Conservation (phyloP, 768 basidiomycete genomes). For the Suillus discolor region DNA sequence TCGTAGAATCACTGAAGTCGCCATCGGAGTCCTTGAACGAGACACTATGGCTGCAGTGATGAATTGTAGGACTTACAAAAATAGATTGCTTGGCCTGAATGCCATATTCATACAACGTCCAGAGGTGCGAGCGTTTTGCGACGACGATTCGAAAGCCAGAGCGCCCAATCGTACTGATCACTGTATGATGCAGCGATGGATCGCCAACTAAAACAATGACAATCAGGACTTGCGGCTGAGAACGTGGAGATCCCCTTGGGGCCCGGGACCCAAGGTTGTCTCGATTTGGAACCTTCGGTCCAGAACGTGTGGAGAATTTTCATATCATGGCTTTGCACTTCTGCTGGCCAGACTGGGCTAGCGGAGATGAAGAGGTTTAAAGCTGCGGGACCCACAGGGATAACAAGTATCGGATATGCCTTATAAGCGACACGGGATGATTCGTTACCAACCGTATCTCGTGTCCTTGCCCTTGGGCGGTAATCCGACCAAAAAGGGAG, state of each 20-base stretch:
- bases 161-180: background rate
- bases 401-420: background rate
- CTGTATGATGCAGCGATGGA: slow-evolving; percentile 2
- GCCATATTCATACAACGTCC: background rate
- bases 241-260: background rate
- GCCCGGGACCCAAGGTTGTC: background rate
- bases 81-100: background rate
- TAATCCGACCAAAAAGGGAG: slow-evolving; percentile 4
- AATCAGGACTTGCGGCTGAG: slow-evolving; percentile 3
- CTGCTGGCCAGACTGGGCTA: background rate
- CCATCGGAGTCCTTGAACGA: background rate
- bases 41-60: background rate
- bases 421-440: background rate
- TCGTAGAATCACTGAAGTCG: background rate
- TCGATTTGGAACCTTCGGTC: background rate
- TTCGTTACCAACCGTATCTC: background rate
- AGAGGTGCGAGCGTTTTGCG: background rate
- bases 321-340: background rate
- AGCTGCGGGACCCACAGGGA: background rate
- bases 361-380: background rate
- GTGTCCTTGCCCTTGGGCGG: background rate
- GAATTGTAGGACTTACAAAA: background rate
- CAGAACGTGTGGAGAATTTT: background rate
- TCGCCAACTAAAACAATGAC: background rate
- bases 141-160: background rate